Evolutionary conservation across 164 flowering plant genomes (phyloP), one percentile per base, ranked within the genome.

Genomic region (Magnolia sinica): DNA sequence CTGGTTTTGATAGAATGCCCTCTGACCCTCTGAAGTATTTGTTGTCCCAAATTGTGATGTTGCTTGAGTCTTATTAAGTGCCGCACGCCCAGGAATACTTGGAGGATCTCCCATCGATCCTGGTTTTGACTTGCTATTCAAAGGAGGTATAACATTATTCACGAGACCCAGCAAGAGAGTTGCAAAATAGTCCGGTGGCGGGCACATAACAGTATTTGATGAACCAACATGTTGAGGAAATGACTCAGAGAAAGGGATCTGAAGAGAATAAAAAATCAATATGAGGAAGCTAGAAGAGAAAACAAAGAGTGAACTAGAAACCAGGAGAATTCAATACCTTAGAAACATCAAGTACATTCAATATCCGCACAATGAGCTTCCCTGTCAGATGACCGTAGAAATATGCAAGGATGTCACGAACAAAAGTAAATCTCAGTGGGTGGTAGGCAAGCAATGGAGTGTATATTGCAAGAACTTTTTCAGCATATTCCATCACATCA

Each of bases 211-310:
- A 72, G 99, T 88, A 87, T 87, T 91, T 71, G 98, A 76, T 73
- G 93, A 83, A 79, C 87, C 80, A 68, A 96, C 83, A 74, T 89
- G 92, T 84, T 89, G 93, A 2, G 94, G 97, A 80, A 96, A 96
- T 73, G 97, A 91, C 81, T 94, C 98, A 11, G 98, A 92, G 82
- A 96, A 91, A 37, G 99, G 98, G 19, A 94, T 91, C 99, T 96
- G 91, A 77, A 82, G 71, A 20, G 82, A 76, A 81, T 64, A 31
- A 20, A 13, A 10, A 11, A 73, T 76, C 5, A 72, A 50, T 22
- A 77, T 51, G 64, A 73, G 37, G 37, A 64, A 76, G 18, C 31
- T 68, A 78, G 20, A 14, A 61, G 22, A 18, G 4, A 37, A 68
- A 7, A 74, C 67, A 64, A 65, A 77, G 13, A 49, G 31, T 27